These are phyloP conservation scores for Cydonia oblonga DNA, from an alignment of 331 rosid genomes.

Conservation along the genomic window DNA sequence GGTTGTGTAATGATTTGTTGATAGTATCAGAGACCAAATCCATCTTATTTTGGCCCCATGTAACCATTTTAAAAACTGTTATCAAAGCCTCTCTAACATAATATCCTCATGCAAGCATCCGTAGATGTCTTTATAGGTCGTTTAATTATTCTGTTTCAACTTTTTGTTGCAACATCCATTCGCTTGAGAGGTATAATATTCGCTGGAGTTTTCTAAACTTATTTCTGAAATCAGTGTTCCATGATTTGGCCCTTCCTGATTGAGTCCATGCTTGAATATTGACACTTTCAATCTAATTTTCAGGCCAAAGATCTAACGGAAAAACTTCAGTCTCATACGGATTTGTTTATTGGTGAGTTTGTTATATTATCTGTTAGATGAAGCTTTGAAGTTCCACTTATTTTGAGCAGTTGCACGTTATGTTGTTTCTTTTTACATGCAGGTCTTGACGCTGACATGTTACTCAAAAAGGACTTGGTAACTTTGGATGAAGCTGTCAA, in stretches of 20 bases:
- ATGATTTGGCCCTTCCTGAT: neutral
- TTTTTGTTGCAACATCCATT: neutral
- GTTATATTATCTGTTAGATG: constrained; percentile 2
- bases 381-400: neutral
- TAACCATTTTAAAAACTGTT: neutral
- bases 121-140: neutral
- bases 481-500: constrained; percentile 92
- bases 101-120: neutral
- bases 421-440: constrained; percentile 17
- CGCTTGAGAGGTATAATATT: neutral
- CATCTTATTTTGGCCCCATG: too few relatives aligned
- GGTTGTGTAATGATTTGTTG: too few relatives aligned
- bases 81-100: neutral
- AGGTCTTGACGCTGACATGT: constrained; percentile 74
- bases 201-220: neutral
- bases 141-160: neutral
- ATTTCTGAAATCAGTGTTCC: neutral
- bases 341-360: constrained; percentile 72
- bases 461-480: constrained; percentile 76
- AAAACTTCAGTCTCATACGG: constrained; percentile 51
- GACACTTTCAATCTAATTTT: constrained; percentile 5
- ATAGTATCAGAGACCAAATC: too few relatives aligned
- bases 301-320: constrained; percentile 63
- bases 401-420: neutral
- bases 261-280: neutral